These are phyloP conservation scores for Prinsepia uniflora DNA, from an alignment of 306 rosid genomes.

Conservation along the genomic window DNA sequence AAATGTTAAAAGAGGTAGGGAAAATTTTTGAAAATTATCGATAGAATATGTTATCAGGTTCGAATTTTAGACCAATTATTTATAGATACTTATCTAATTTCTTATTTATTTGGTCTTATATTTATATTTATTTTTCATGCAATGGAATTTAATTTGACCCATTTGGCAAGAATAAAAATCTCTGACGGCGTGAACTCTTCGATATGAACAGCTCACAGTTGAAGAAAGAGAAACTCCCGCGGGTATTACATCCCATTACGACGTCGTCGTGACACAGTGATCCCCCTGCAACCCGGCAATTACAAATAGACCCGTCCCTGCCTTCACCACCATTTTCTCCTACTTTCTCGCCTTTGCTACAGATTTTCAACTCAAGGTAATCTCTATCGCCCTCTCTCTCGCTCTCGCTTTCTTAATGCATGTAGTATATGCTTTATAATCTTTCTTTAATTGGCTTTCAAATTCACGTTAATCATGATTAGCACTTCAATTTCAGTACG, in stretches of 20 bases:
- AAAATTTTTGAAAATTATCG: no score
- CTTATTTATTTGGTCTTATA: no score
- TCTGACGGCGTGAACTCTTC: neutral
- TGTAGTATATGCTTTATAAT: neutral
- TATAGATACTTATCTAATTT: no score
- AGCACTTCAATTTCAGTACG: neutral
- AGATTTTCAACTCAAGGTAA: conserved; percentile 13
- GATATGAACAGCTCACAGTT: neutral
- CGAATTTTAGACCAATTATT: no score
- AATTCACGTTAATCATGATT: neutral
- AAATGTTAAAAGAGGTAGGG: no score
- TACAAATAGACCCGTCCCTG: neutral
- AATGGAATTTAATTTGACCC: no score
- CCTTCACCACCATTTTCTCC: neutral
- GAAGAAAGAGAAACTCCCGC: neutral
- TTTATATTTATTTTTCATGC: no score
- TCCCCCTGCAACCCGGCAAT: neutral
- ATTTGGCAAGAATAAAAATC: neutral
- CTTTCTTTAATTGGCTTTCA: neutral
- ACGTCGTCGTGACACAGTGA: neutral
- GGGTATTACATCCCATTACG: neutral
- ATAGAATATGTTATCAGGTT: no score
- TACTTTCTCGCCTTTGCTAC: neutral
- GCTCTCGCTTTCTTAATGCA: neutral
- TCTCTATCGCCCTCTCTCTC: neutral